Evolutionary conservation across 208 protist species (phyloP), one percentile per base, ranked within the genome.

Genomic region (Trypanosoma brucei): DNA sequence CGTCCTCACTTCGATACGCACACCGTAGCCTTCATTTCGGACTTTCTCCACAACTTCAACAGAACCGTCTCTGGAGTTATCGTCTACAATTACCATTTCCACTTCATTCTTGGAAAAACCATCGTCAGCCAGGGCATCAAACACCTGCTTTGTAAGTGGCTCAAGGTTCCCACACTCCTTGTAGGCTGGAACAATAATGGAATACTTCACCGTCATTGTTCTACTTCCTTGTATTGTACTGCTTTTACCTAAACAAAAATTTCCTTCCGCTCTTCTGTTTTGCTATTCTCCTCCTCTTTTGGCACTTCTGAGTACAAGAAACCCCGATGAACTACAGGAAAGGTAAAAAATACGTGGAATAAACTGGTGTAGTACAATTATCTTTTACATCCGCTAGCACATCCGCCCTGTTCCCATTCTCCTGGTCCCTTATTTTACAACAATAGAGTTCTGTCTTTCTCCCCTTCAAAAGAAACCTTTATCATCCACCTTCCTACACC

Each of bases 51-150:
- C 76, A 31, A 83, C 78, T 73, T 96, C 86, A 35, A 86, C 76
- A 1, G 88, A 92, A n/a, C 88, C 88, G 63, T 96, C 91, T 36
- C 76, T 62, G 0, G 86, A 93, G 76, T 96, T 96, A 63, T 96
- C 91, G 52, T 96, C 91, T 13, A 96, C 82, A 59, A 96, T 88
- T 31, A 94, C 51, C 49, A 96, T 83, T 76, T 94, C 87, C 2
- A 81, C 69, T 3, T 80, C 57, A 5, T 62, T 45, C 35, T 66
- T 72, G 3, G 59, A 50, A 58, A 88, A 76, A 0, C 76, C 77
- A 11, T 75, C 59, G 36, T 76, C 70, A 50, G 46, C 31, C 34
- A 95, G 31, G 0, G 90, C 84, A 36, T 78, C 76, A 64, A 91
- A 93, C 11, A 93, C 78, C 31, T 79, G 81, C n/a, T 63, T 73